Percentiles rank a stretch among this genome's conserved stretches.
phyloP scores from a whole-genome alignment of 2,329 filamentous ascomycete genomes.

The Diplodia sapinea region DNA sequence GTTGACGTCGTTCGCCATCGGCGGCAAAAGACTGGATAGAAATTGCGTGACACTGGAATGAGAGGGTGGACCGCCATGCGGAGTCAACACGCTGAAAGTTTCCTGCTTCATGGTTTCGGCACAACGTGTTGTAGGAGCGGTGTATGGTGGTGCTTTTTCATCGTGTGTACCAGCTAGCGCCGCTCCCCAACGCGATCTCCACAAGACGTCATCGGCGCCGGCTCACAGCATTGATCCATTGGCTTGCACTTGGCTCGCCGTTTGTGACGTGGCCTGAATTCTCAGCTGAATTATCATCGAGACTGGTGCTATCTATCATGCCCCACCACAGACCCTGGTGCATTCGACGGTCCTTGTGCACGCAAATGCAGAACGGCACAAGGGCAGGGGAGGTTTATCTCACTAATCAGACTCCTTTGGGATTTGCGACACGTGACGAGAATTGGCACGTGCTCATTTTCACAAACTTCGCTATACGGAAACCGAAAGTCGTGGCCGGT shows the following conservation, averaged over 20 bases:
- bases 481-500: no score
- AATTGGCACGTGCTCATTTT: no score
- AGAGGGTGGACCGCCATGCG: neutral
- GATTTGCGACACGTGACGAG: no score
- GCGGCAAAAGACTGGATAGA: conserved; percentile 41
- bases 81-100: neutral
- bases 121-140: neutral
- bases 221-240: neutral
- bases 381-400: neutral
- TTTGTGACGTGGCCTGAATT: neutral
- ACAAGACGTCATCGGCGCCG: conserved; percentile 6
- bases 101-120: conserved; percentile 8
- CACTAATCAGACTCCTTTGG: no score
- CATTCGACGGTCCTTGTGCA: neutral
- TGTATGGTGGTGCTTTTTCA: neutral
- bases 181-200: neutral
- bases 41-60: conserved; percentile 37
- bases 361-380: neutral
- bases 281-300: neutral
- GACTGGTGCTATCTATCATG: neutral
- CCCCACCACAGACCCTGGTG: neutral
- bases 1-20: conserved; percentile 43
- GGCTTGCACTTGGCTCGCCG: neutral
- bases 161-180: neutral
- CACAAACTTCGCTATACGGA: no score